Base-by-base conservation (phyloP, 371 early-diverging fungal species). In the Rhizomucor miehei region DNA sequence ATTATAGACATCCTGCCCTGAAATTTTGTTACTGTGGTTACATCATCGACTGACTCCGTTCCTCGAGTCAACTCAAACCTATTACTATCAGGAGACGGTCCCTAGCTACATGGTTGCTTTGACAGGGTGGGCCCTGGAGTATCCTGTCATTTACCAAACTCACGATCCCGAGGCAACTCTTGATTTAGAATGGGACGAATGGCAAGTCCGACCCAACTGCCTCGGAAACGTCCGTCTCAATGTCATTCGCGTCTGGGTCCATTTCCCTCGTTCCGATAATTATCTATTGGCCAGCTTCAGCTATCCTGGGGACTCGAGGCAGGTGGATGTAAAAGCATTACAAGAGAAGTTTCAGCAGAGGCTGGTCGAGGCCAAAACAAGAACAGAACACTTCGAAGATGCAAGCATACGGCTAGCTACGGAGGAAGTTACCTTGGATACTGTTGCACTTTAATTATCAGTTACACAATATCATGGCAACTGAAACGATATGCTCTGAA, bases 61-160 rank as follows among this genome's bases (percentile, higher is more conserved):
- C 48, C 29, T 65, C 25, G 8, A 13, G 10, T 52, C 34, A 34
- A 34, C 0, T 21, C 51, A 39, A n/a, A 53, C 17, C 46, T 51
- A 29, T 51, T 64, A 12, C 24, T 56, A 19, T 40, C 49, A 23
- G 0, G 24, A 39, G 1, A 16, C 51, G 14, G 56, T 70, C 5
- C 75, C 75, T 19, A 46, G 62, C n/a, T 79, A 56, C 58, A 74
- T 77, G 60, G 65, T 80, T 19, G 59, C 71, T 2, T 43, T 80
- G 43, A 69, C 73, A 17, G 80, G 77, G 1, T 80, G 73, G 71
- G 35, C 65, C 11, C 53, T 80, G 1, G 80, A 80, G 48, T 80
- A 77, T 43, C 75, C 73, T 13, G 52, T 71, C 40, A 58, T 77
- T 37, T 80, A 77, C 43, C 56, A 65, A 3, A 53, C 63, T 1